These are phyloP conservation scores for Pestalotiopsis sp. DNA, from an alignment of 2,329 filamentous ascomycete species.

Conservation along the genomic window DNA sequence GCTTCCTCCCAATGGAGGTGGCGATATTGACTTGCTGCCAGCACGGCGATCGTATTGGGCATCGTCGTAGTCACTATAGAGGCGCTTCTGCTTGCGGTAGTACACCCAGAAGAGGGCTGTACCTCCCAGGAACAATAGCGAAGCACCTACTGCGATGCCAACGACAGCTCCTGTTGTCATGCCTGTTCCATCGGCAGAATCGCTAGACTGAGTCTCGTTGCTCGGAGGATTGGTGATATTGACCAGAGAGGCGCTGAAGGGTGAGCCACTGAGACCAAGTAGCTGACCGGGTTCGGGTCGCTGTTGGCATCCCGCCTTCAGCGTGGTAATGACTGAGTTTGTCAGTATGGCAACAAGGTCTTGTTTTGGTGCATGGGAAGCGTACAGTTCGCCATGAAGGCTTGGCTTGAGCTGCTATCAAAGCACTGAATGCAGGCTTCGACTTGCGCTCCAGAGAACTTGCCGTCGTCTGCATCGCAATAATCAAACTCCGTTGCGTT, in stretches of 20 bases:
- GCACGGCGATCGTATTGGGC: slow-evolving; percentile 13
- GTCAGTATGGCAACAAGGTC: slow-evolving; percentile 11
- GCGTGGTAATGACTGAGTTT: slow-evolving; percentile 45
- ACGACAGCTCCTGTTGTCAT: slow-evolving; percentile 53
- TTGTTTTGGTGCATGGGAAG: neutral
- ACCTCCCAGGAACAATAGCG: slow-evolving; percentile 43
- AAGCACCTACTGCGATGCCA: slow-evolving; percentile 52
- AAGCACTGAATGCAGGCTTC: slow-evolving; percentile 47
- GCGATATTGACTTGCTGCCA: slow-evolving; percentile 27
- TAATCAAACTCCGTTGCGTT: slow-evolving; percentile 35
- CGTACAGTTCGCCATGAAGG: slow-evolving; percentile 54
- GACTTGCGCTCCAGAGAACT: slow-evolving; percentile 33
- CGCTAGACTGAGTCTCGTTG: slow-evolving; percentile 25
- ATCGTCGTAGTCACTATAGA: slow-evolving; percentile 25
- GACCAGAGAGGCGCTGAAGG: slow-evolving; percentile 41
- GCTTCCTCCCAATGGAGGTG: slow-evolving; percentile 19
- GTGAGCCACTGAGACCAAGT: slow-evolving; percentile 42
- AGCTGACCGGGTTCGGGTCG: slow-evolving; percentile 38
- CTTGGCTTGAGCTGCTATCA: slow-evolving; percentile 39
- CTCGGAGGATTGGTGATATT: slow-evolving; percentile 40
- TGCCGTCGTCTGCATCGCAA: slow-evolving; percentile 40
- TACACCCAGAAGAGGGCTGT: slow-evolving; percentile 49
- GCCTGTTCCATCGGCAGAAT: slow-evolving; percentile 23
- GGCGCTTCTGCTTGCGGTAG: slow-evolving; percentile 44
- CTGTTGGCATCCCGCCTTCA: slow-evolving; percentile 51